Base-by-base conservation (phyloP, 2,329 filamentous ascomycete genomes). In the Verticillium zaregamsianum region DNA sequence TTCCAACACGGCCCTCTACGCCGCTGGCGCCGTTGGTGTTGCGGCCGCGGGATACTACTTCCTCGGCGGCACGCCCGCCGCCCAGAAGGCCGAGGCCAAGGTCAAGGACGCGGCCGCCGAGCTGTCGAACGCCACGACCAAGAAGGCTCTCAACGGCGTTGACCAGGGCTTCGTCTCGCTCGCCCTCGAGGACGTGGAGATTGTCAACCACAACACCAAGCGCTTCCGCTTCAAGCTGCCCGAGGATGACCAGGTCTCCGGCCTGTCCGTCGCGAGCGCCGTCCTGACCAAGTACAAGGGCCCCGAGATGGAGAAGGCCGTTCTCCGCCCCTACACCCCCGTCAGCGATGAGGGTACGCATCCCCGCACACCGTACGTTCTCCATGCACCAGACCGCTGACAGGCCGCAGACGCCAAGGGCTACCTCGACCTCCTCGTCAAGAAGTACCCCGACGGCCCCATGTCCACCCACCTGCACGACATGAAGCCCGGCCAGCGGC, bases 201-300 rank as follows among this genome's bases (percentile, higher is more conserved):
- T 82, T 55, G 78, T 97, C 79, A 97, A 92, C 82, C 90, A 93
- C 84, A 98, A 98, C 83, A 96, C 93, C 70, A 98, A 98, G 87
- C 89, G 86, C 70, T 83, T 98, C 74, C 88, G 91, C 69, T 98
- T 99, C 79, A 87, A 89, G 71, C 87, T 98, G 54, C 91, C 92
- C 17, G 91, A 96, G 74, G 82, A 86, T 65, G 90, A 97, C 74
- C 86, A 90, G 77, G 89, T 96, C 59, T 94, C 91, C 62, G 95
- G 95, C 55, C 80, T 99, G 63, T 78, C 85, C 39, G 81, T 97
- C 66, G 88, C 94, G 62, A 97, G 92, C 84, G 93, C 93, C 55
- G 78, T 99, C 68, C 82, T 99, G 74, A 95, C 95, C 68, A 97
- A 96, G 80, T 97, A 88, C 84, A 92, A 96, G 82, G 88, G 89